These are phyloP conservation scores for Magnusiomyces sp. DNA, from an alignment of 1,139 yeast species.

Conservation along the genomic window DNA sequence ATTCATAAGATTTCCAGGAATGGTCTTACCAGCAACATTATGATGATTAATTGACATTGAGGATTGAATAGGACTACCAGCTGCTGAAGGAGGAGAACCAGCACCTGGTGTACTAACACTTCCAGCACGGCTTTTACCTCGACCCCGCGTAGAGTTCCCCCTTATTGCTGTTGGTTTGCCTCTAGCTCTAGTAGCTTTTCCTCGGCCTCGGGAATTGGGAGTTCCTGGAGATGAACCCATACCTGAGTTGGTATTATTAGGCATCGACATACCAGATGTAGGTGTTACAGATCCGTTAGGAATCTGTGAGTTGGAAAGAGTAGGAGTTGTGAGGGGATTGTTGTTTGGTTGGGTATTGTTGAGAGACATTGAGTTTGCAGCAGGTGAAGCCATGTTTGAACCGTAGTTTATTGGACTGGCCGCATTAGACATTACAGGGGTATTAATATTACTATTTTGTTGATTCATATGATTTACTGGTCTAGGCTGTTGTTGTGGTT, in stretches of 20 bases:
- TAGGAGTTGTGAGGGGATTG: neutral
- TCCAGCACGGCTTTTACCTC: no score
- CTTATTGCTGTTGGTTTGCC: conserved; percentile 1
- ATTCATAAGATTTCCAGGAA: conserved; percentile 7
- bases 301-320: neutral
- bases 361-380: neutral
- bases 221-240: neutral
- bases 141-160: no score
- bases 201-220: neutral
- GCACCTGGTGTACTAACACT: no score
- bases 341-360: neutral
- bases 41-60: neutral
- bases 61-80: neutral
- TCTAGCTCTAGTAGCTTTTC: neutral
- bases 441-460: conserved; percentile 11
- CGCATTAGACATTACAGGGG: conserved; percentile 9
- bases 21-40: conserved; percentile 11
- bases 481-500: neutral
- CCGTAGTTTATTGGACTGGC: conserved; percentile 3
- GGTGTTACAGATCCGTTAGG: neutral
- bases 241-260: conserved; percentile 11
- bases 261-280: neutral
- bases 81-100: neutral
- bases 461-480: conserved; percentile 5
- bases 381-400: neutral